A percentile compares a stretch with the other conserved stretches of the same genome.
These are phyloP conservation scores for Blastomyces parvus DNA, from an alignment of 2,329 filamentous ascomycete genomes.

Conservation along the genomic window DNA sequence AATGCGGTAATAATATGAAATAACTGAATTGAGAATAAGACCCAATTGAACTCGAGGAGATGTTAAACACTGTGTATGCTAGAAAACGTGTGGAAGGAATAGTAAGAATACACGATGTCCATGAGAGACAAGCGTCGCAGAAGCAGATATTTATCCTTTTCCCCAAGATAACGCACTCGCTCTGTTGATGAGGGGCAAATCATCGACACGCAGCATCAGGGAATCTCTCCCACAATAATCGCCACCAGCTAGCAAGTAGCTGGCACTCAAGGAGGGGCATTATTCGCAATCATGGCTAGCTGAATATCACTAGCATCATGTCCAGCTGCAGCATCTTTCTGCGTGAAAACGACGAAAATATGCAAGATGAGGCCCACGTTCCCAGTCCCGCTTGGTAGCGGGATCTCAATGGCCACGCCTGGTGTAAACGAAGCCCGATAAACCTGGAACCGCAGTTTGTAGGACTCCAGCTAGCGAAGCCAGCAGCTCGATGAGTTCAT, in stretches of 20 bases:
- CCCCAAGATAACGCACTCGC: background rate
- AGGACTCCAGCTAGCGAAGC: background rate
- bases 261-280: background rate
- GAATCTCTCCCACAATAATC: background rate
- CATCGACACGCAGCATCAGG: background rate
- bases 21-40: background rate
- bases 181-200: background rate
- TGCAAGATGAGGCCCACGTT: background rate
- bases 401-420: background rate
- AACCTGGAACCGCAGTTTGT: background rate
- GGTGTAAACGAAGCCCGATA: background rate
- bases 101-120: background rate
- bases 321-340: background rate
- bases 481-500: background rate
- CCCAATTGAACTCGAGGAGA: background rate
- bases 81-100: background rate
- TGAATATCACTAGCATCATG: background rate
- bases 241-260: background rate
- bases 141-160: conserved; percentile 5
- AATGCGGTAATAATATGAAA: background rate
- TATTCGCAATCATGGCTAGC: background rate
- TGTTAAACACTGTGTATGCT: background rate
- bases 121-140: background rate
- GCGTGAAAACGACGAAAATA: background rate
- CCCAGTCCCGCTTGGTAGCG: background rate